Evolutionary conservation across 2,329 filamentous ascomycete genomes (phyloP), one percentile per base, ranked within the genome.

Genomic region (Ophiostoma angusticollis): DNA sequence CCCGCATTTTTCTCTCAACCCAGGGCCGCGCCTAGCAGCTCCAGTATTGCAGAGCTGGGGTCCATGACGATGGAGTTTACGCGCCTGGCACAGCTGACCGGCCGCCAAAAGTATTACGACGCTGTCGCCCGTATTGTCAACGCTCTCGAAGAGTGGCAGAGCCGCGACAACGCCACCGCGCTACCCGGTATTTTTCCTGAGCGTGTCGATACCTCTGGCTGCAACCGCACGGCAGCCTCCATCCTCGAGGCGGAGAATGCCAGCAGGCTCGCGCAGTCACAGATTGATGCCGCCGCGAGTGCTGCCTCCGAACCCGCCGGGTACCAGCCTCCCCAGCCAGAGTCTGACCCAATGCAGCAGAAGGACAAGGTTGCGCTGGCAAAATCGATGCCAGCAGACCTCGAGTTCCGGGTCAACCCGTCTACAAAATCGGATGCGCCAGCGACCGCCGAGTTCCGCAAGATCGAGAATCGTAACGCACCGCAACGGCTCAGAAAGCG

Each of bases 21-120:
- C 6, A 79, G 77, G 49, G 68, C 71, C 18, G 82, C 82, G 1
- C 62, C 65, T 42, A 59, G 54, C 5, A 58, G 61, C 35, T 71
- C 72, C n/a, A 62, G 70, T 50, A 58, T 78, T 23, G 75, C 75
- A n/a, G 84, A 91, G 57, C 57, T 91, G 23, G 87, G 81, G 2
- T 84, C 83, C 9, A 63, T 95, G 45, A 79, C 79, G 8, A 69
- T 95, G 65, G 87, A 95, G 56, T 94, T 95, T 56, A 94, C 85
- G 1, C 74, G 85, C 13, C 68, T 95, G 31, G 83, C 86, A 8
- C 87, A 95, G 58, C 64, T 95, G 46, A 94, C 87, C 0, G 74
- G 76, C 41, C 67, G 89, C 43, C 60, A 79, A 49, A 86, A 79
- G 55, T 95, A 93, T 60, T 95, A 93, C 54, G 87, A 94, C 60